A percentile compares a stretch with the other conserved stretches of the same genome.
These are phyloP conservation scores for cucumber (Cucumis sativus) DNA, from an alignment of 306 rosid species.

Conservation along the genomic window Cucumber_9930_V3 NC_026657.2:12939001-12939500, in stretches of 20 bases:
- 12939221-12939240: conserved; percentile 79
- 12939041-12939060: conserved; percentile 62
- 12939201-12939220: conserved; percentile 58
- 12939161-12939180: conserved; percentile 44
- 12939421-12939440: background rate
- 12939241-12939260: conserved; percentile 49
- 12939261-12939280: conserved; percentile 58
- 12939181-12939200: conserved; percentile 53
- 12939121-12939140: conserved; percentile 9
- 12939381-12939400: background rate
- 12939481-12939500: background rate
- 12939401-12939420: background rate
- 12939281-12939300: conserved; percentile 65
- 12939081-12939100: background rate
- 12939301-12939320: conserved; percentile 63
- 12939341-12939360: conserved; percentile 80
- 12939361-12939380: background rate
- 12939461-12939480: background rate
- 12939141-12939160: conserved; percentile 47
- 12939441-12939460: background rate
- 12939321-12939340: conserved; percentile 74
- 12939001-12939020: conserved; percentile 42
- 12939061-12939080: conserved; percentile 10
- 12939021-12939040: conserved; percentile 75
- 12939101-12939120: background rate